Percentiles rank a stretch among this genome's conserved stretches.
These are phyloP conservation scores for Cardamine chenopodiifolia DNA, from an alignment of 345 rosid genomes.

Conservation along the genomic window DNA sequence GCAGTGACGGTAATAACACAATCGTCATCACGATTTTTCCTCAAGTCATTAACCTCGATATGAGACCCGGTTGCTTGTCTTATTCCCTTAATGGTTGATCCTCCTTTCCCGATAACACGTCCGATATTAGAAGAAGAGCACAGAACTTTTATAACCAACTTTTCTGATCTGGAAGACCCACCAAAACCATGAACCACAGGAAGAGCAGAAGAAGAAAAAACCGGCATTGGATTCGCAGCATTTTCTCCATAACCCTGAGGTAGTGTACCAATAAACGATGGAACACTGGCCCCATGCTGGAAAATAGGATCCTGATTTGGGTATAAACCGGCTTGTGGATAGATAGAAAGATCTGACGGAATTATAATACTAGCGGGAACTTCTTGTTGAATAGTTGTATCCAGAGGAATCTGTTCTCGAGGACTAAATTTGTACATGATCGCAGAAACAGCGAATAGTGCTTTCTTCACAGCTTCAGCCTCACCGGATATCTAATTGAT, in stretches of 20 bases:
- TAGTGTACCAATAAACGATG: slow-evolving; percentile 63
- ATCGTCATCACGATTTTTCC: slow-evolving; percentile 63
- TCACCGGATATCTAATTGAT: slow-evolving; percentile 75
- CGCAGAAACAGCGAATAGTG: slow-evolving; percentile 79
- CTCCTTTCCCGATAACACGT: slow-evolving; percentile 97
- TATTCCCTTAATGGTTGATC: slow-evolving; percentile 81
- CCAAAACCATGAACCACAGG: slow-evolving; percentile 64
- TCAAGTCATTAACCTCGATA: slow-evolving; percentile 82
- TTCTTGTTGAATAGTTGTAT: slow-evolving; percentile 67
- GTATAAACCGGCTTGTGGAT: slow-evolving; percentile 73
- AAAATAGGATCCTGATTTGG: slow-evolving; percentile 61
- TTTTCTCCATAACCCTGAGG: slow-evolving; percentile 74
- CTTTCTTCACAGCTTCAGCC: slow-evolving; percentile 75
- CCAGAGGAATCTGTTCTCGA: slow-evolving; percentile 86
- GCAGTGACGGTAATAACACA: slow-evolving; percentile 71
- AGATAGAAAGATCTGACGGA: slow-evolving; percentile 84
- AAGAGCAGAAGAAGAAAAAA: slow-evolving; percentile 69
- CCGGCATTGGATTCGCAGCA: slow-evolving; percentile 60
- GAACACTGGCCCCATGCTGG: slow-evolving; percentile 59
- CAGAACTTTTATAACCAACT: slow-evolving; percentile 64
- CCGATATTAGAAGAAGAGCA: slow-evolving; percentile 87
- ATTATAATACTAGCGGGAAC: slow-evolving; percentile 74
- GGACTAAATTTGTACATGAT: slow-evolving; percentile 88
- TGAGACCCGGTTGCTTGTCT: slow-evolving; percentile 91
- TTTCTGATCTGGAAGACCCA: slow-evolving; percentile 60